A percentile compares a stretch with the other conserved stretches of the same genome.
Conservation (phyloP, 2,329 filamentous ascomycete genomes). For the Penicillium sclerotiorum region DNA sequence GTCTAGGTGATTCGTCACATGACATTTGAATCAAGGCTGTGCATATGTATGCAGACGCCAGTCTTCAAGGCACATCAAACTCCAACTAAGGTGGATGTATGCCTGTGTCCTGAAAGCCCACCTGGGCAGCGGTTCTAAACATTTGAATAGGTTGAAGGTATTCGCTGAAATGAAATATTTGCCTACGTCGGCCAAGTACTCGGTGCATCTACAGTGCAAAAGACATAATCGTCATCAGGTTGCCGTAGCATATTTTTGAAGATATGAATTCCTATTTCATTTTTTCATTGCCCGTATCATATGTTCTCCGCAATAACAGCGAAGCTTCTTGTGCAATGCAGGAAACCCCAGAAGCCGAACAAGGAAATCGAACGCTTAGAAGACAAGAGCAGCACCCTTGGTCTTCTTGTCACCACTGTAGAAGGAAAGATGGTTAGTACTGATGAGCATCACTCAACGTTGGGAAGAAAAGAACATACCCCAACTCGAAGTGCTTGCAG, state of each 20-base stretch:
- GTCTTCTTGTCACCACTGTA: conserved; percentile 99
- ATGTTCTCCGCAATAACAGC: conserved; percentile 37
- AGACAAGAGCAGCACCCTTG: conserved; percentile 99
- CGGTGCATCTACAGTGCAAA: conserved; percentile 11
- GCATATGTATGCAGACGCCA: too few species aligned
- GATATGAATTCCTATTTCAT: conserved; percentile 46
- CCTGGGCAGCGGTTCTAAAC: too few species aligned
- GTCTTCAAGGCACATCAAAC: too few species aligned
- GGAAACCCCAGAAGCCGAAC: conserved; percentile 46
- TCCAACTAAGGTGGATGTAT: too few species aligned
- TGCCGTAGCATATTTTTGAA: conserved; percentile 41
- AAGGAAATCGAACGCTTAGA: conserved; percentile 69
- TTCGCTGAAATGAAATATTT: too few species aligned
- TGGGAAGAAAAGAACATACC: conserved; percentile 63
- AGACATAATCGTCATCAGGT: conserved; percentile 33
- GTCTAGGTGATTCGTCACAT: too few species aligned
- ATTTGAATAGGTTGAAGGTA: too few species aligned
- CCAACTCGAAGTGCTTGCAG: conserved; percentile 99
- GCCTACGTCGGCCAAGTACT: conserved; percentile 4
- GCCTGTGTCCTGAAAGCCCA: too few species aligned
- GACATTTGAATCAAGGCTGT: too few species aligned
- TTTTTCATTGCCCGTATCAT: conserved; percentile 46
- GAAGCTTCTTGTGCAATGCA: conserved; percentile 41
- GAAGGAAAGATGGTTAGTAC: conserved; percentile 45
- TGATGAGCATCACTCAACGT: neutral